Conservation (phyloP, 805 yeast species). For the Pachysolen tannophilus region DNA sequence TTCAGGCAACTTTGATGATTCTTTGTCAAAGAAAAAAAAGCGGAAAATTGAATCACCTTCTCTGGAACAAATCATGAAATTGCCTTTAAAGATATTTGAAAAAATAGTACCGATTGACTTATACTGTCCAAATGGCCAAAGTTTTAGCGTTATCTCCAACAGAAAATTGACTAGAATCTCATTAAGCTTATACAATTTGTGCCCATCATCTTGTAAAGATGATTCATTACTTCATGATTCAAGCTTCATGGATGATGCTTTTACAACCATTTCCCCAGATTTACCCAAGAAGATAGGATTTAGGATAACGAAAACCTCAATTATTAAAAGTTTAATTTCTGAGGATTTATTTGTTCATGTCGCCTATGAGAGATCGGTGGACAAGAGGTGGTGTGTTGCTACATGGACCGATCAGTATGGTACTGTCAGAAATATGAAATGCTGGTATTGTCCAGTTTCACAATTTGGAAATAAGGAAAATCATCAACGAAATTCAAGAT, state of each 20-base stretch:
- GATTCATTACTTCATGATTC: background rate
- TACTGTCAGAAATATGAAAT: slow-evolving; percentile 45
- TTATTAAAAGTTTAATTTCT: slow-evolving; percentile 31
- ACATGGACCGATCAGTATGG: slow-evolving; percentile 90
- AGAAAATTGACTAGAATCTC: slow-evolving; percentile 35
- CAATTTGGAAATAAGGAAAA: slow-evolving; percentile 6
- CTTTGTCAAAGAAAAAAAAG: slow-evolving; percentile 17
- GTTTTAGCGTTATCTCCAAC: slow-evolving; percentile 22
- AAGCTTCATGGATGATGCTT: slow-evolving; percentile 22
- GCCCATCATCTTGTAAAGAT: slow-evolving; percentile 27
- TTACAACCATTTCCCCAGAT: slow-evolving; percentile 31
- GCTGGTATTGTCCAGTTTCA: slow-evolving; percentile 43
- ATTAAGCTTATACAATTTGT: slow-evolving; percentile 48
- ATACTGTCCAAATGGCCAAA: slow-evolving; percentile 26
- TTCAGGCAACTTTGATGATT: slow-evolving; percentile 12
- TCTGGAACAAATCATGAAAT: background rate
- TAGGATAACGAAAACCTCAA: slow-evolving; percentile 29
- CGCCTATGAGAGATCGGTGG: slow-evolving; percentile 76
- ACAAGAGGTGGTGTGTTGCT: slow-evolving; percentile 77
- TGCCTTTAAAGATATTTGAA: slow-evolving; percentile 17
- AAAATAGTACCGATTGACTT: slow-evolving; percentile 35
- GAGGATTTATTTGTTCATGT: slow-evolving; percentile 78
- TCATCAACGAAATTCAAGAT: background rate
- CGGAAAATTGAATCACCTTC: slow-evolving; percentile 13
- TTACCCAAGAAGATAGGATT: slow-evolving; percentile 36